Percentiles rank a stretch among this genome's conserved stretches.
Conservation (phyloP, 1,284 basidiomycete species). For the Tilletia indica region DNA sequence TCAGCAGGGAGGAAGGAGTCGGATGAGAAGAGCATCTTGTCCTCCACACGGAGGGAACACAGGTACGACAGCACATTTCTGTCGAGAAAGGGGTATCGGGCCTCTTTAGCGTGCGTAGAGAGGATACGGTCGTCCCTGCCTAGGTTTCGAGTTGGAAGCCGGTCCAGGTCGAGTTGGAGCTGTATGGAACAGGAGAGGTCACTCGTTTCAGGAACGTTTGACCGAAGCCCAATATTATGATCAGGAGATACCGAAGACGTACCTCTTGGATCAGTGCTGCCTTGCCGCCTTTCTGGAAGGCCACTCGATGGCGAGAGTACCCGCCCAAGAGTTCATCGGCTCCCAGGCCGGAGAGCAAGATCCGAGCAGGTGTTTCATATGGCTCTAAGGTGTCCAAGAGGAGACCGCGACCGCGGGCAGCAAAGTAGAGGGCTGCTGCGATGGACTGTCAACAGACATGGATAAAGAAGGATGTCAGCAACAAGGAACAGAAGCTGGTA, state of each 20-base stretch:
- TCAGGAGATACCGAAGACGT: conserved; percentile 27
- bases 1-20: conserved; percentile 32
- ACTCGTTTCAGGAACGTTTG: no score
- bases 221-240: no score
- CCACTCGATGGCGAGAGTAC: conserved; percentile 82
- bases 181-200: conserved; percentile 51
- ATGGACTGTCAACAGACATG: conserved; percentile 64
- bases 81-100: conserved; percentile 56
- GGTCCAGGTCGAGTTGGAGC: conserved; percentile 88
- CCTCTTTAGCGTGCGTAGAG: conserved; percentile 82
- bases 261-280: conserved; percentile 75
- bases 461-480: no score
- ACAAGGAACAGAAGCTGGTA: neutral
- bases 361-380: conserved; percentile 74
- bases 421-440: conserved; percentile 87
- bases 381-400: neutral
- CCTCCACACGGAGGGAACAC: conserved; percentile 70
- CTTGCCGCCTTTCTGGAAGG: conserved; percentile 59
- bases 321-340: conserved; percentile 94
- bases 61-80: conserved; percentile 56
- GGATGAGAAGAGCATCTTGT: conserved; percentile 70
- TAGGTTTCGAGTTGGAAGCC: conserved; percentile 83
- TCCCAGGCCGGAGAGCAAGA: conserved; percentile 86
- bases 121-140: conserved; percentile 90
- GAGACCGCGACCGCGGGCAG: conserved; percentile 72